Percentiles rank a stretch among this genome's conserved stretches.
Conservation (phyloP, 371 early-diverging fungal genomes). For the Mucor piriformis region DNA sequence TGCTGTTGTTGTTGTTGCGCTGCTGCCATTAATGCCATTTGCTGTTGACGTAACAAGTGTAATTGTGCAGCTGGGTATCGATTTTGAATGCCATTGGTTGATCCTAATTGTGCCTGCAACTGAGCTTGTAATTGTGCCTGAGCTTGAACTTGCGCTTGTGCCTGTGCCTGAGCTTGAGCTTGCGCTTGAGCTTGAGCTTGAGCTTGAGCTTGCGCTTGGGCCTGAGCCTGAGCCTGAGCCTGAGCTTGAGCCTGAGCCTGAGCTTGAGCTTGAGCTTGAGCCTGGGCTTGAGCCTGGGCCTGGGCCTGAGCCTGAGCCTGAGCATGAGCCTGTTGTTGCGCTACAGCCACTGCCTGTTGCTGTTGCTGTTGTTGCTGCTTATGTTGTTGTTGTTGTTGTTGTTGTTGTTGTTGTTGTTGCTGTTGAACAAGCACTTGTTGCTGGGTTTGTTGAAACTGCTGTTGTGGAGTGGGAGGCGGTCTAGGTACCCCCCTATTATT, state of each 20-base stretch:
- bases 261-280: constrained; percentile 36
- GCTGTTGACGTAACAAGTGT: constrained; percentile 50
- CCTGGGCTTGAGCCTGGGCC: too few species aligned
- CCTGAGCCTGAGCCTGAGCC: constrained; percentile 34
- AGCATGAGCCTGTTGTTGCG: constrained; percentile 17
- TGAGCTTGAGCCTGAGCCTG: too few species aligned
- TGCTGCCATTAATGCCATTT: constrained; percentile 40
- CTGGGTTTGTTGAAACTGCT: constrained; percentile 27
- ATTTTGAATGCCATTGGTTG: constrained; percentile 26
- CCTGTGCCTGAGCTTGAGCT: constrained; percentile 7
- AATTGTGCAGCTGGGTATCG: constrained; percentile 55
- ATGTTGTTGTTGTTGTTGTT: constrained; percentile 1
- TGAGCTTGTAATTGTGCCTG: constrained; percentile 17
- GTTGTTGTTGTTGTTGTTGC: constrained; percentile 4
- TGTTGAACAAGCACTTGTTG: constrained; percentile 26
- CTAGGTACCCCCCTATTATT: constrained; percentile 13
- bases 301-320: constrained; percentile 37
- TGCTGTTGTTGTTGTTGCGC: constrained; percentile 28
- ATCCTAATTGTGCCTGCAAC: constrained; percentile 18
- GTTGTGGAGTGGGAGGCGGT: constrained; percentile 28
- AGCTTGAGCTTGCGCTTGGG: constrained; percentile 33
- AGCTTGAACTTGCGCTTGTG: constrained; percentile 15
- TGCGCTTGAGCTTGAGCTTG: constrained; percentile 34
- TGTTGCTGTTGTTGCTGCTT: neutral
- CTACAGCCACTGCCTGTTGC: neutral